Conservation (phyloP, 352 stramenopile species). For the Pythium coloratum region DNA sequence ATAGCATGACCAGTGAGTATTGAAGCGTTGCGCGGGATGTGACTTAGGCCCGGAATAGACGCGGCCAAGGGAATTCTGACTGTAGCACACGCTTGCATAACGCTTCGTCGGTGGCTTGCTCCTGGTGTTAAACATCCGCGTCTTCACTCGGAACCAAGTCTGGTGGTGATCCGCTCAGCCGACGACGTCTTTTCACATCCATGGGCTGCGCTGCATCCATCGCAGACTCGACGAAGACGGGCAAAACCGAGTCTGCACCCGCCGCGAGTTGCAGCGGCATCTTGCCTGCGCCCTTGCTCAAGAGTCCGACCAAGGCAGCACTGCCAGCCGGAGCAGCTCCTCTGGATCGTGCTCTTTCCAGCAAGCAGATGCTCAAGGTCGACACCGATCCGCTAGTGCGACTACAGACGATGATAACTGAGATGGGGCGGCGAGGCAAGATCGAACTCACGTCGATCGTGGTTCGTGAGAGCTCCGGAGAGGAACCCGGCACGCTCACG, state of each 20-base stretch:
- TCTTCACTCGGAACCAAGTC: background rate
- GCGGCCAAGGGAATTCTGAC: background rate
- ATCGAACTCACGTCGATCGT: constrained; percentile 65
- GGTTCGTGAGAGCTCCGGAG: constrained; percentile 38
- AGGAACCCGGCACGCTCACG: constrained; percentile 50
- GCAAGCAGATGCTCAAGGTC: constrained; percentile 33
- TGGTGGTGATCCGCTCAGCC: background rate
- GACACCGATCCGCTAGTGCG: constrained; percentile 32
- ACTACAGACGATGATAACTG: constrained; percentile 45
- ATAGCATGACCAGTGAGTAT: background rate
- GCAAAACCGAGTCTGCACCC: background rate
- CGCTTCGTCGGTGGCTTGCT: too few relatives aligned
- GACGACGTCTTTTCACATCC: background rate
- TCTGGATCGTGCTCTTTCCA: constrained; percentile 20
- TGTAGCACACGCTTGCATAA: too few relatives aligned
- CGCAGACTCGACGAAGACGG: background rate
- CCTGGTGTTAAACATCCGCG: too few relatives aligned
- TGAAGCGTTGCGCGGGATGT: background rate
- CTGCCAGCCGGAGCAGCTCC: constrained; percentile 4
- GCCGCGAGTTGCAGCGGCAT: background rate
- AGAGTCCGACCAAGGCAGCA: constrained; percentile 8
- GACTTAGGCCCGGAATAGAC: background rate
- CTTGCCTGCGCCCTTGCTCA: background rate
- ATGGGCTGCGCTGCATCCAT: constrained; percentile 29
- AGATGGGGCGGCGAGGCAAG: constrained; percentile 49